Conservation (phyloP, 2,329 filamentous ascomycete species). For the Cordyceps tenuipes region DNA sequence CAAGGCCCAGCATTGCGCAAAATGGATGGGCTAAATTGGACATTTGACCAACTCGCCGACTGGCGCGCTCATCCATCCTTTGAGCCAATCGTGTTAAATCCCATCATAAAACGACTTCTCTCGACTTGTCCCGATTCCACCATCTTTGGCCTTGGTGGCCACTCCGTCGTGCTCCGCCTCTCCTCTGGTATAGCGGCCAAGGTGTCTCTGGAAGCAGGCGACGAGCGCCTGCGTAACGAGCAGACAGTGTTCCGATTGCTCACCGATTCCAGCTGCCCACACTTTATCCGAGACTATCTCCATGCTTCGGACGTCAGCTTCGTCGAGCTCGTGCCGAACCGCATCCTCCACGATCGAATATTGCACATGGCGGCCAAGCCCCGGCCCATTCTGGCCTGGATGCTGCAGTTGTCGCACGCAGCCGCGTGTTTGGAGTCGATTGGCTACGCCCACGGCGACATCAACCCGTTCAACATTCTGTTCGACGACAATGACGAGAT, state of each 20-base stretch:
- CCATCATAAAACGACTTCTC: slow-evolving; percentile 13
- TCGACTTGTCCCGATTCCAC: slow-evolving; percentile 11
- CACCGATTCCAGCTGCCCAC: slow-evolving; percentile 6
- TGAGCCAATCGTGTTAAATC: slow-evolving; percentile 9
- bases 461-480: slow-evolving; percentile 17
- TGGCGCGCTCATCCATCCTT: neutral
- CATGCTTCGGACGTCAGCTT: slow-evolving; percentile 14
- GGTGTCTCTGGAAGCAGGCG: slow-evolving; percentile 14
- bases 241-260: slow-evolving; percentile 15
- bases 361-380: slow-evolving; percentile 3
- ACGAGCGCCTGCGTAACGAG: slow-evolving; percentile 13
- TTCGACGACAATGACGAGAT: slow-evolving; percentile 14
- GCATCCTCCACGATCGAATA: slow-evolving; percentile 14
- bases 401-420: slow-evolving; percentile 13
- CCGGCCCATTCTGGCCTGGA: slow-evolving; percentile 13
- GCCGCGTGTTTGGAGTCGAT: slow-evolving; percentile 14
- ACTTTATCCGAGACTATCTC: slow-evolving; percentile 13
- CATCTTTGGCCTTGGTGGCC: slow-evolving; percentile 14
- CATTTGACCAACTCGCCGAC: neutral
- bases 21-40: slow-evolving; percentile 3
- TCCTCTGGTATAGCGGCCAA: slow-evolving; percentile 15
- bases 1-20: neutral
- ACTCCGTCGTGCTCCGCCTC: slow-evolving; percentile 15
- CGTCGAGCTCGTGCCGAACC: slow-evolving; percentile 13
- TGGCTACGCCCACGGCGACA: slow-evolving; percentile 15